Conservation (phyloP, 306 rosid genomes). For the Sesbania bispinosa region DNA sequence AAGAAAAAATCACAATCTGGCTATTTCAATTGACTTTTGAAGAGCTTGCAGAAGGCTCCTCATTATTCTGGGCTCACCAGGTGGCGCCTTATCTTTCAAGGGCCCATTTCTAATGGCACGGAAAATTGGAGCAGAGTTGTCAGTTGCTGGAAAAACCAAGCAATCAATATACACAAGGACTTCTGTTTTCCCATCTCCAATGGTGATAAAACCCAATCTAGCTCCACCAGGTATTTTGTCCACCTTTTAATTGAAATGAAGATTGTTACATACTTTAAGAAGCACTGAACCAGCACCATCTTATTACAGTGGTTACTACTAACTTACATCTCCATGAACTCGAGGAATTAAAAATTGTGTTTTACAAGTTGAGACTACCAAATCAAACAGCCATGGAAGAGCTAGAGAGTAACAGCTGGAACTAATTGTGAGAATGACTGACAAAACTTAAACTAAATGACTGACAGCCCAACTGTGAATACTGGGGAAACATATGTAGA, state of each 20-base stretch:
- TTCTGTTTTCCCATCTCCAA: constrained; percentile 77
- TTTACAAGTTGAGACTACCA: neutral
- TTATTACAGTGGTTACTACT: neutral
- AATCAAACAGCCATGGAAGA: neutral
- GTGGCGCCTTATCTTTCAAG: constrained; percentile 60
- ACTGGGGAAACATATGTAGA: neutral
- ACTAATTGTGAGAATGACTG: neutral
- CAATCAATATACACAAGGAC: constrained; percentile 86
- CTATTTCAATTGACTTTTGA: constrained; percentile 72
- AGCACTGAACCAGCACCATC: constrained; percentile 6
- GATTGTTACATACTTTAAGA: neutral
- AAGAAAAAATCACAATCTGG: constrained; percentile 39
- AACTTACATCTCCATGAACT: too few species aligned
- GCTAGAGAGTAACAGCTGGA: neutral
- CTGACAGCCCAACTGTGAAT: neutral
- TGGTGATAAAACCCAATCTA: constrained; percentile 74
- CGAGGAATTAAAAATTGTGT: neutral
- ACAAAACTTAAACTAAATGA: neutral
- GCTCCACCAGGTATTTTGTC: constrained; percentile 87
- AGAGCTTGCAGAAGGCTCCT: constrained; percentile 82
- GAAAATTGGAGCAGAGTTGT: constrained; percentile 62
- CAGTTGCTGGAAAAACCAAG: constrained; percentile 60
- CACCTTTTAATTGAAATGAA: constrained; percentile 47
- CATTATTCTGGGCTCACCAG: constrained; percentile 95
- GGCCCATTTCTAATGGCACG: constrained; percentile 82